Conservation (phyloP, 768 basidiomycete genomes). For the Rhodosporidiobolus sp. region DNA sequence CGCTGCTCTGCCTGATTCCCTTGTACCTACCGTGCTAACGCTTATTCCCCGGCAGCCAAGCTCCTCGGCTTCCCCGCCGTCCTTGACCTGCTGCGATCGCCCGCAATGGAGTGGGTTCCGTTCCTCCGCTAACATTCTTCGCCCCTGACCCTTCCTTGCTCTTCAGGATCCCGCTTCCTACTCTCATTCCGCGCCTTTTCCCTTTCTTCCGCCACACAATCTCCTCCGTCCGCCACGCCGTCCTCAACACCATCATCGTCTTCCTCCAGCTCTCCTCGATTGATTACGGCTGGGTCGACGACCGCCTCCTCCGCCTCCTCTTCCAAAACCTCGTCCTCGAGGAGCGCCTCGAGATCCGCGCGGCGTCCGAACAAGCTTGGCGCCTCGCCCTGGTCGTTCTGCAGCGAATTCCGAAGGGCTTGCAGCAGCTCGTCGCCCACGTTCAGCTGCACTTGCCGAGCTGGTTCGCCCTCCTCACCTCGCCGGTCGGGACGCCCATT, state of each 20-base stretch:
- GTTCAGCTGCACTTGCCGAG: slow-evolving; percentile 12
- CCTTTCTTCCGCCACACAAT: slow-evolving; percentile 98
- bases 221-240: slow-evolving; percentile 82
- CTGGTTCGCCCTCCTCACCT: slow-evolving; percentile 87
- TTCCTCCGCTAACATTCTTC: background rate
- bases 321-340: slow-evolving; percentile 93
- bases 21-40: background rate
- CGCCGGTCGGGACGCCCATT: slow-evolving; percentile 76
- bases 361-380: slow-evolving; percentile 72
- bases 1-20: background rate
- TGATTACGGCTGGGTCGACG: slow-evolving; percentile 73
- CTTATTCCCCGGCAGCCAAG: slow-evolving; percentile 8
- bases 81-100: slow-evolving; percentile 33
- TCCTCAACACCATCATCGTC: slow-evolving; percentile 79
- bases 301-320: slow-evolving; percentile 73
- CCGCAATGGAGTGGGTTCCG: slow-evolving; percentile 54
- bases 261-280: slow-evolving; percentile 73
- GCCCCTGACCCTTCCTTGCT: no score
- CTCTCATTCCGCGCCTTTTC: slow-evolving; percentile 79
- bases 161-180: slow-evolving; percentile 69
- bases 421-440: background rate
- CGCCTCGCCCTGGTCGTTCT: slow-evolving; percentile 52
- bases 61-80: slow-evolving; percentile 29
- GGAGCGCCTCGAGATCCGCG: slow-evolving; percentile 78
- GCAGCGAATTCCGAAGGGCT: background rate